Evolutionary conservation across 139 green algal genomes (phyloP).

Genomic region (Volvox reticuliferus): DNA sequence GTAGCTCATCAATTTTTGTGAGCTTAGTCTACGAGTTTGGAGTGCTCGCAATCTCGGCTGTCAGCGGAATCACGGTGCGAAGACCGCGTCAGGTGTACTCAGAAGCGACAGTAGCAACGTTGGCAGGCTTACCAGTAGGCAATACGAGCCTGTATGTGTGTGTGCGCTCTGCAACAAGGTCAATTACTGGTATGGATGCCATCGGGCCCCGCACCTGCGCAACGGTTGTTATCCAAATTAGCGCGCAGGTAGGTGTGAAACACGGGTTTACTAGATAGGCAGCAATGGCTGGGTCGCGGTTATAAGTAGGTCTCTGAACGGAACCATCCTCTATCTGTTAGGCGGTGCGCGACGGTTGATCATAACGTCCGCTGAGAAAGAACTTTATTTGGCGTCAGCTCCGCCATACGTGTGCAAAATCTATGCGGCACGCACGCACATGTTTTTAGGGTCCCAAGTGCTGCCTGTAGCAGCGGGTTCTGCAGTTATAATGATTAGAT

Average conservation of each 20-base stretch:
- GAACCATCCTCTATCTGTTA: too few relatives aligned
- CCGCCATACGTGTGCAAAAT: too few relatives aligned
- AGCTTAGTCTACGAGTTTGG: slow-evolving; percentile 28
- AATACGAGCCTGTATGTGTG: neutral
- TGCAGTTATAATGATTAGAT: too few relatives aligned
- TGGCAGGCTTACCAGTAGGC: neutral
- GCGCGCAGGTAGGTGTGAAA: too few relatives aligned
- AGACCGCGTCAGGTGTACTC: neutral
- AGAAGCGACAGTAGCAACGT: neutral
- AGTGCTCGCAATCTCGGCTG: neutral
- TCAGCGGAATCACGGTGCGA: neutral
- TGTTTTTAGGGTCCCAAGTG: too few relatives aligned
- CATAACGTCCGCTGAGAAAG: too few relatives aligned
- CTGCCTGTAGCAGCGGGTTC: too few relatives aligned
- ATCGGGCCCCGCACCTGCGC: neutral
- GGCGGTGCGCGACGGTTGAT: too few relatives aligned
- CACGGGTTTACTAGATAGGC: too few relatives aligned
- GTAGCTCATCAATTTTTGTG: neutral
- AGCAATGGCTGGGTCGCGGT: too few relatives aligned
- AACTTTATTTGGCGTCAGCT: too few relatives aligned
- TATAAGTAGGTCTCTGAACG: neutral
- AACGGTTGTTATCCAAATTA: neutral
- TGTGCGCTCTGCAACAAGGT: neutral
- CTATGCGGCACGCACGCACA: too few relatives aligned
- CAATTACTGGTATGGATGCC: neutral